Conservation (phyloP, 2,329 filamentous ascomycete species). For the Talaromyces rugulosus region DNA sequence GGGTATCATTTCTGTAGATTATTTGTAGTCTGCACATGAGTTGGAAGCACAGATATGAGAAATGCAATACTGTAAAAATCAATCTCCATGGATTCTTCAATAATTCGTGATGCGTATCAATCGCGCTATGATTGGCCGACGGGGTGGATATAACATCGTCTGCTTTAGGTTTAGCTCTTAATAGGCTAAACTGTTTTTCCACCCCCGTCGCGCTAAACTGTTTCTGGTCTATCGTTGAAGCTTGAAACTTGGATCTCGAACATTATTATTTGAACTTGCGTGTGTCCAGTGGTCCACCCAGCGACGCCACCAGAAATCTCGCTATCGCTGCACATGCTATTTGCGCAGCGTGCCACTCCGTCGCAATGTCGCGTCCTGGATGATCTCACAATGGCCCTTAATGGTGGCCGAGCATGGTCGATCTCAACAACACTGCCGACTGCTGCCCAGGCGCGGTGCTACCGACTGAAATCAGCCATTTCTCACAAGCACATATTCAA, state of each 20-base stretch:
- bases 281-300: not conserved
- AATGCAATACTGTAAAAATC: not conserved
- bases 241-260: not conserved
- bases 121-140: not conserved
- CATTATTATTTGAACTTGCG: not conserved
- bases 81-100: not conserved
- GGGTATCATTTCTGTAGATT: not conserved
- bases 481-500: slow-evolving; percentile 22
- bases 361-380: slow-evolving; percentile 12
- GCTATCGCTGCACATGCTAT: slow-evolving; percentile 6
- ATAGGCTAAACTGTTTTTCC: not conserved
- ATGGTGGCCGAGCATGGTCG: not conserved
- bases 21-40: not conserved
- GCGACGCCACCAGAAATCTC: not conserved
- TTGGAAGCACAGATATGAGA: not conserved
- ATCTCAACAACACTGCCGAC: not conserved
- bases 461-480: slow-evolving; percentile 10
- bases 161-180: not conserved
- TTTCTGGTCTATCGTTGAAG: not conserved
- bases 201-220: not conserved
- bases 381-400: slow-evolving; percentile 1
- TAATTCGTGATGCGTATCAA: not conserved
- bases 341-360: slow-evolving; percentile 1
- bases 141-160: not conserved
- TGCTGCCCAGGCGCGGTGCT: not conserved